phyloP scores from a whole-genome alignment of 2,329 filamentous ascomycete species.

The Paracoccidioides lutzii region DNA sequence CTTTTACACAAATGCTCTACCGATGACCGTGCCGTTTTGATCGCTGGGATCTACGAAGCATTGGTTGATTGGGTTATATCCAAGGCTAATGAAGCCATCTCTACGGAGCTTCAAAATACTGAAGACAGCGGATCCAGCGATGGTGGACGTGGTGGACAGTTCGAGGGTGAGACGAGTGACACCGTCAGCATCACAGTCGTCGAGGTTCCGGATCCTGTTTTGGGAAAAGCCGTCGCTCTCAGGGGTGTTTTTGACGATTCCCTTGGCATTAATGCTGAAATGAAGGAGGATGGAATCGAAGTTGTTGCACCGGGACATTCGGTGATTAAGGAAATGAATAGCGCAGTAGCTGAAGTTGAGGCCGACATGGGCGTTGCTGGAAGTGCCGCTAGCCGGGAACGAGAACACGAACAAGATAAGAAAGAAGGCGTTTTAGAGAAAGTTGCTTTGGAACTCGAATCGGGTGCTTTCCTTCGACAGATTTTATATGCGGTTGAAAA shows the following conservation, averaged over 20 bases:
- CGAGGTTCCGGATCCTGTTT: constrained; percentile 64
- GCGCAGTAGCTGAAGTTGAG: constrained; percentile 62
- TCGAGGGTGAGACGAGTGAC: constrained; percentile 60
- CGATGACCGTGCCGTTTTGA: constrained; percentile 67
- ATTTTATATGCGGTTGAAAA: constrained; percentile 67
- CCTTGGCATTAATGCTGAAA: constrained; percentile 89
- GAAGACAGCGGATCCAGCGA: constrained; percentile 54
- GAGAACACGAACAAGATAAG: constrained; percentile 67
- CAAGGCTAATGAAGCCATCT: constrained; percentile 78
- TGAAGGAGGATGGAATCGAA: constrained; percentile 90
- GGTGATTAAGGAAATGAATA: constrained; percentile 74
- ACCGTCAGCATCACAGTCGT: constrained; percentile 82
- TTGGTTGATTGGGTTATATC: constrained; percentile 87
- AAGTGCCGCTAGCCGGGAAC: constrained; percentile 54
- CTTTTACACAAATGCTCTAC: constrained; percentile 68
- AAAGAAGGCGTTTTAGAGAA: constrained; percentile 76
- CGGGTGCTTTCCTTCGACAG: constrained; percentile 68
- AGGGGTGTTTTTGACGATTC: constrained; percentile 85
- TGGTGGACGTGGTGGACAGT: constrained; percentile 46
- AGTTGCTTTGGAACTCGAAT: constrained; percentile 66
- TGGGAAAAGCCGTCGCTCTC: constrained; percentile 81
- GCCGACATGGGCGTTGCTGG: constrained; percentile 65
- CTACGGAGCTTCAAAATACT: constrained; percentile 56
- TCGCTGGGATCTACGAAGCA: constrained; percentile 81
- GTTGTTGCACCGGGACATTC: constrained; percentile 62